Conservation (phyloP, 2,329 filamentous ascomycete genomes). For the Sporothrix variecibatus region DNA sequence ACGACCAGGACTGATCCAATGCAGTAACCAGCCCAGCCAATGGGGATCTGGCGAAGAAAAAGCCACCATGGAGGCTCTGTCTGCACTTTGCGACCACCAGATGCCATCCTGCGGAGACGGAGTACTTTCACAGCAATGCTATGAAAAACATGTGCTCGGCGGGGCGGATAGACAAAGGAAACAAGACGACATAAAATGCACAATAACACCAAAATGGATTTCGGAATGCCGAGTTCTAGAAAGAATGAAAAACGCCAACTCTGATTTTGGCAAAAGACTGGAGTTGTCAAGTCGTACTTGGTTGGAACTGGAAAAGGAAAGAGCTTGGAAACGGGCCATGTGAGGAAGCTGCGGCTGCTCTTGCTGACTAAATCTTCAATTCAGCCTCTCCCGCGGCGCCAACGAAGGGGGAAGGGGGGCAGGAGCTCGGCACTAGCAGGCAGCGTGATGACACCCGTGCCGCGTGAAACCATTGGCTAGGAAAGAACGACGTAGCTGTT, state of each 20-base stretch:
- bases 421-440: slow-evolving; percentile 10
- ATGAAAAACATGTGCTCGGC: slow-evolving; percentile 3
- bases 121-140: not conserved
- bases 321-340: not conserved
- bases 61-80: not conserved
- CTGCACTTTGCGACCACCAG: not conserved
- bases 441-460: slow-evolving; percentile 1
- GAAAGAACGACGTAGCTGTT: not conserved
- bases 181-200: not conserved
- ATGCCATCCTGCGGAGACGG: not conserved
- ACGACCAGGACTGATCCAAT: not conserved
- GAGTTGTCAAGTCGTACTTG: not conserved
- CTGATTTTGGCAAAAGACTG: not conserved
- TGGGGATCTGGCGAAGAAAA: not conserved
- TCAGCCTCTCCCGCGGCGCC: slow-evolving; percentile 13
- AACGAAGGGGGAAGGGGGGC: not conserved
- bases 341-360: not conserved
- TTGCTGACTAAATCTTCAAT: slow-evolving; percentile 12
- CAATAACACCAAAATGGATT: not conserved
- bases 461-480: slow-evolving; percentile 10
- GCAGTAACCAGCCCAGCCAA: slow-evolving; percentile 20
- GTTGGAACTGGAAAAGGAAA: not conserved
- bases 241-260: not conserved
- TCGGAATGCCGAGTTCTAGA: not conserved
- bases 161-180: not conserved